Evolutionary conservation across 2,329 filamentous ascomycete species (phyloP).

Genomic region (Mycocentrospora acerina): DNA sequence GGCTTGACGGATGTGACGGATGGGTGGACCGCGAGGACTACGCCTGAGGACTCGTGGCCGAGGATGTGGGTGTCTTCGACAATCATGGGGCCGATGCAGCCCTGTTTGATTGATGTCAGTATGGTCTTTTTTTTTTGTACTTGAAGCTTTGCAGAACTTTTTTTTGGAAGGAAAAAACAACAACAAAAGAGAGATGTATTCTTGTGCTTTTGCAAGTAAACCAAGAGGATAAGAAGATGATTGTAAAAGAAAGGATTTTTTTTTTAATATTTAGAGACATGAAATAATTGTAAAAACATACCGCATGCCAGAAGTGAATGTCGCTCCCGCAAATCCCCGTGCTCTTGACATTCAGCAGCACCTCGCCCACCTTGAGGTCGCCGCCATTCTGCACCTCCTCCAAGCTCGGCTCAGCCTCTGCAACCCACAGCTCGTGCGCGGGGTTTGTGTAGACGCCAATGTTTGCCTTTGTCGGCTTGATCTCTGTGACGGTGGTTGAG

Average conservation of each 20-base stretch:
- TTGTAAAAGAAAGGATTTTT: background rate
- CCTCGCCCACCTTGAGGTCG: slow-evolving; percentile 75
- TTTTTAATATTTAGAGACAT: background rate
- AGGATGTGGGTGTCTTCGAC: slow-evolving; percentile 87
- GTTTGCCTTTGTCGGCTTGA: slow-evolving; percentile 71
- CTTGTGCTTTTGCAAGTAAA: too few species aligned
- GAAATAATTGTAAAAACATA: slow-evolving; percentile 17
- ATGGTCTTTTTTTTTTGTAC: background rate
- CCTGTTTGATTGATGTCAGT: slow-evolving; percentile 16
- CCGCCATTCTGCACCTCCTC: slow-evolving; percentile 71
- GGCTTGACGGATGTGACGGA: slow-evolving; percentile 73
- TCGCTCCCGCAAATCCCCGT: slow-evolving; percentile 97
- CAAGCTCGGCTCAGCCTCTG: slow-evolving; percentile 71
- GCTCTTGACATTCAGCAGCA: slow-evolving; percentile 85
- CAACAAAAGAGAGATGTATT: too few species aligned
- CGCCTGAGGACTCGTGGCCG: slow-evolving; percentile 89
- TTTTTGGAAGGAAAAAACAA: too few species aligned
- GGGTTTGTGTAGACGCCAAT: slow-evolving; percentile 97
- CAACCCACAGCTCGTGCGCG: slow-evolving; percentile 86
- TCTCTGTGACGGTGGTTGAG: slow-evolving; percentile 38
- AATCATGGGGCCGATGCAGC: slow-evolving; percentile 94
- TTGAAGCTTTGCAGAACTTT: background rate
- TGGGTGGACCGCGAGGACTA: slow-evolving; percentile 73
- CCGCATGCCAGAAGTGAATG: slow-evolving; percentile 96
- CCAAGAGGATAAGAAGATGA: too few species aligned